These are phyloP conservation scores for Letharia lupina DNA, from an alignment of 495 filamentous ascomycete species.

Conservation along the genomic window DNA sequence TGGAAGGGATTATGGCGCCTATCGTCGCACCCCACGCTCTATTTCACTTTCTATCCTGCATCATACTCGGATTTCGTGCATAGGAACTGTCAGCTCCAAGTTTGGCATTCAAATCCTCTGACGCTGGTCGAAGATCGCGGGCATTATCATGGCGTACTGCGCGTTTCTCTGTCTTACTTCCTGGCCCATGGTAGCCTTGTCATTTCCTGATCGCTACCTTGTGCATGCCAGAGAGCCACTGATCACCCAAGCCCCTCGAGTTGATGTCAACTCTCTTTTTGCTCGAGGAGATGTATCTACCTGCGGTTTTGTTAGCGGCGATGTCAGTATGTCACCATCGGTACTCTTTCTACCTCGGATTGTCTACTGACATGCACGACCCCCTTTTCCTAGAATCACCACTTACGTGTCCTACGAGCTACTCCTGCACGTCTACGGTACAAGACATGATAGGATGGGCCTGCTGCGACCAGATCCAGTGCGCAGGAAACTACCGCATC, in stretches of 20 bases:
- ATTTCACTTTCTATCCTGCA: neutral
- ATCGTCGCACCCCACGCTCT: neutral
- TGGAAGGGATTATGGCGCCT: neutral
- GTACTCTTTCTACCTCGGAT: neutral
- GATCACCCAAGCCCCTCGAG: neutral
- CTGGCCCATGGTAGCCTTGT: neutral
- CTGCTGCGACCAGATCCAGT: conserved; percentile 5
- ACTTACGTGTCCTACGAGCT: conserved; percentile 1
- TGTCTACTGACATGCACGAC: neutral
- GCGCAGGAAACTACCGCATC: neutral
- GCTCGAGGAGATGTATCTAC: neutral
- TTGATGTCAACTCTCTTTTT: neutral
- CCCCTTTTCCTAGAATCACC: neutral
- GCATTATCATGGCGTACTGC: neutral
- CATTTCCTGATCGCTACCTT: neutral
- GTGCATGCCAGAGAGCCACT: neutral
- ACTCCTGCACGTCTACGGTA: neutral
- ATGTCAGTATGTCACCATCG: neutral
- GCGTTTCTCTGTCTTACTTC: neutral
- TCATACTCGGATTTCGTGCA: neutral
- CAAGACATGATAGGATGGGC: neutral
- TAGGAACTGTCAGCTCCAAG: neutral
- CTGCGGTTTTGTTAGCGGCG: neutral
- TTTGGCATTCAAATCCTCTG: neutral
- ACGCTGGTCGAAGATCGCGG: neutral